Base-by-base conservation (phyloP, 2,329 filamentous ascomycete species). In the Waltergamsia citrina region DNA sequence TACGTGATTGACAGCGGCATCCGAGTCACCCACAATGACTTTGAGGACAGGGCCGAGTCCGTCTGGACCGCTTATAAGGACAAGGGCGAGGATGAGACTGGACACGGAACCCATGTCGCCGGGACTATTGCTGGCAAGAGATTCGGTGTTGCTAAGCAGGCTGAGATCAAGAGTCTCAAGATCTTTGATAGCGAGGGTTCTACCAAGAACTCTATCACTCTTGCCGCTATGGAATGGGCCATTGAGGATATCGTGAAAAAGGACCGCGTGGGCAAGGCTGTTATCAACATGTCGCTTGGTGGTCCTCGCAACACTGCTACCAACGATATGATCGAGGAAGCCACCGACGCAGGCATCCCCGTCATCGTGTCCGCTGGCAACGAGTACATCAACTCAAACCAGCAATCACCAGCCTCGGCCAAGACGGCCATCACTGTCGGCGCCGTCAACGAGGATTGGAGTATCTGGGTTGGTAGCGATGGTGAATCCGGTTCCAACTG, bases 1-100 rank as follows among this genome's bases (percentile, higher is more conserved):
- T 77, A 75, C 46, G 51, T 77, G 34, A 52, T 76, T 36, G 72
- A 77, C 48, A 72, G 65, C 0, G 71, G 72, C 25, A 64, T 76
- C 34, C 56, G 59, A 27, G 58, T 52, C 15, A 37, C 47, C 5
- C 71, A 77, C 44, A 24, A 43, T 35, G 55, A 67, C 28, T 68
- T 68, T 32, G 58, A 57, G 30, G 58, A 58, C 11, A 59, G 65
- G 10, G 65, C 63, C 21, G 47, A 42, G 15, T 53, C 49, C 23
- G 57, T 56, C 6, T 52, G 49, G 36, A 63, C 58, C 32, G 53
- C 51, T 14, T 43, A 52, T 7, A 33, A 30, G 7, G 26, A 32
- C 17, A 49, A 49, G 33, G 51, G 52, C 34, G 46, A 43, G 27
- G 56, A 66, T 46, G 44, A 38, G 5, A 49, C 56, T 19, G 66